Conservation (phyloP, 441 rosid species). For the Populus hybrid region DNA sequence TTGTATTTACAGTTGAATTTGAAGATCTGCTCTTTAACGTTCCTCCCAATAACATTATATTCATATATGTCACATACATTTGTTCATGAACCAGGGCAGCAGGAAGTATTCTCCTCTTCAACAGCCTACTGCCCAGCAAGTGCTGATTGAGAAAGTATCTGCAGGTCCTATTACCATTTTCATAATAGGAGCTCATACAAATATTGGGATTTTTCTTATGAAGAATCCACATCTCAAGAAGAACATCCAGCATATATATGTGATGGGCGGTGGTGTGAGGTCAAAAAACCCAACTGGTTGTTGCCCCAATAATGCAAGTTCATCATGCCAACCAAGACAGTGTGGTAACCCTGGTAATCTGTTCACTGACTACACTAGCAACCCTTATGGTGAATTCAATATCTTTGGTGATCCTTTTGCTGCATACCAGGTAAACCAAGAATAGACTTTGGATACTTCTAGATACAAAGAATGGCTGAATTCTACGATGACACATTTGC, state of each 20-base stretch:
- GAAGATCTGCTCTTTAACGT: background rate
- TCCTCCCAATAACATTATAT: background rate
- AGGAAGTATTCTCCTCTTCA: slow-evolving; percentile 71
- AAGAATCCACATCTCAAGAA: slow-evolving; percentile 67
- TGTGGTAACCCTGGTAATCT: slow-evolving; percentile 72
- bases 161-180: slow-evolving; percentile 65
- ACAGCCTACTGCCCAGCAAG: slow-evolving; percentile 77
- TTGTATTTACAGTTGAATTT: background rate
- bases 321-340: slow-evolving; percentile 47
- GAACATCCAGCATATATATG: slow-evolving; percentile 65
- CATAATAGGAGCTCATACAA: slow-evolving; percentile 69
- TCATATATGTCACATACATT: slow-evolving; percentile 5
- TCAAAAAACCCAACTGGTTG: slow-evolving; percentile 58
- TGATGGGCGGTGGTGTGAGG: slow-evolving; percentile 88
- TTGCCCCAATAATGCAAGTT: slow-evolving; percentile 44
- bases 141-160: slow-evolving; percentile 56
- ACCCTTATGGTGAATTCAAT: slow-evolving; percentile 92
- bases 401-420: slow-evolving; percentile 85
- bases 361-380: slow-evolving; percentile 55
- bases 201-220: slow-evolving; percentile 75
- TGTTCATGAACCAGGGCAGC: slow-evolving; percentile 50
- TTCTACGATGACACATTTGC: background rate
- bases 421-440: slow-evolving; percentile 61
- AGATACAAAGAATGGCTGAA: background rate
- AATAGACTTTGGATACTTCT: background rate